Base-by-base conservation (phyloP, 306 rosid genomes). In the Vigna trinervia region DNA sequence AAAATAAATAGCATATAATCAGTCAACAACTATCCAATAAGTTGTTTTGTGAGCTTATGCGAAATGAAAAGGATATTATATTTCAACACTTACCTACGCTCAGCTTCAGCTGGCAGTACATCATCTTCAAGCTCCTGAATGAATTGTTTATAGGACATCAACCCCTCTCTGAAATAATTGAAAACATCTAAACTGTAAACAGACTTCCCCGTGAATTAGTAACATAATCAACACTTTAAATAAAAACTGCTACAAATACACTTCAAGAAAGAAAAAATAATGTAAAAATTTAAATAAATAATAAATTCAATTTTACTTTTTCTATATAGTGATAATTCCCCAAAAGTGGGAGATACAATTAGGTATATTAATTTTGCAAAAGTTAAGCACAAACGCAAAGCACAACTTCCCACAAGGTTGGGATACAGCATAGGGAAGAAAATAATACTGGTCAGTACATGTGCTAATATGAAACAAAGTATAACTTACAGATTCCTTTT, bases 41-140 rank as follows among this genome's bases (percentile, higher is more conserved):
- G 63, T 54, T 71, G 56, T 56, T 48, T 43, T 38, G 39, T 20
- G 17, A 82, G 46, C 52, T 54, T 45, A 32, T 4, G 34, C 5
- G 26, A 20, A 30, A 52, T 64, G 45, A 76, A 75, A 22, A 38
- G 30, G 46, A 67, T 59, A 34, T 74, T 52, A 43, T 75, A 46
- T 71, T 74, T 47, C 36, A 51, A 48, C 69, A 67, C 73, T 39
- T 86, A 91, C 99, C 99, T 96, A 70, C 93, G 96, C 85, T 96
- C 99, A 17, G 98, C 99, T 88, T 96, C 99, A 76, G 91, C 75
- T n/a, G 99, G 99, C 41, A 96, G 84, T 63, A 96, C 71, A 81
- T 96, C 99, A 88, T 96, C 99, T 81, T 96, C 99, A 78, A 96
- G 97, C 87, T 96, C 99, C 87, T 96, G 99, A 78, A 96, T 96